Percentiles rank a stretch among this genome's conserved stretches.
Evolutionary conservation across 2,329 filamentous ascomycete genomes (phyloP).

Genomic region (Phyllachora maydis): DNA sequence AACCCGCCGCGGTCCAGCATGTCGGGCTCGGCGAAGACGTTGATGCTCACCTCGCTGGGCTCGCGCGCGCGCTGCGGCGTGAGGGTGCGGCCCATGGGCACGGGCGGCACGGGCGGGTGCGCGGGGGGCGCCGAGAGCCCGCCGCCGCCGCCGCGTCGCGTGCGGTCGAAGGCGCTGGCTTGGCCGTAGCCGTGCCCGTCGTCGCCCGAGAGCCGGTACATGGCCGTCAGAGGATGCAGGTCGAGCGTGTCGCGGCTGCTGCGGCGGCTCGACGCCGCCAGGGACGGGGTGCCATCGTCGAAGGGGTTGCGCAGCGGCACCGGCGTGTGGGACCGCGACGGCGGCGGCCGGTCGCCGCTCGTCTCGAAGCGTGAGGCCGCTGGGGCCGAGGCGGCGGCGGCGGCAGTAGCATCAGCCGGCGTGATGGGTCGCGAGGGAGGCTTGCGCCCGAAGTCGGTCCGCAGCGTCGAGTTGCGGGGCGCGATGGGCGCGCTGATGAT

Average conservation of each 20-base stretch:
- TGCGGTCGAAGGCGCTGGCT: conserved; percentile 1
- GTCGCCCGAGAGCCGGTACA: too few species aligned
- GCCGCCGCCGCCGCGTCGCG: conserved; percentile 1
- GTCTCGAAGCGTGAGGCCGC: conserved; percentile 6
- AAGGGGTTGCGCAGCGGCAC: conserved; percentile 6
- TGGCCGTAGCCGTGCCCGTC: too few species aligned
- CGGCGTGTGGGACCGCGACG: conserved; percentile 3
- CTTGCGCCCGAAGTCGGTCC: conserved; percentile 23
- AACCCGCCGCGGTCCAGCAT: conserved; percentile 12
- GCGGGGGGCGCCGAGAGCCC: too few species aligned
- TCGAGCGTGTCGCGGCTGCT: conserved; percentile 1
- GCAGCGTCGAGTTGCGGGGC: conserved; percentile 15
- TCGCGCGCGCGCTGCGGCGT: conserved; percentile 17
- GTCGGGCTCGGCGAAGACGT: conserved; percentile 27
- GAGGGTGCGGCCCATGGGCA: conserved; percentile 1
- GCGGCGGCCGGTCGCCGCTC: conserved; percentile 9
- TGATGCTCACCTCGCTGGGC: conserved; percentile 26
- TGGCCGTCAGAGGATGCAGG: too few species aligned
- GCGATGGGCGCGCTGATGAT: conserved; percentile 37
- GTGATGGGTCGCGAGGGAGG: conserved; percentile 3
- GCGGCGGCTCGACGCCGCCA: conserved; percentile 2
- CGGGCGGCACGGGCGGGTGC: conserved; percentile 1
- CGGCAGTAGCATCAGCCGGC: conserved; percentile 2
- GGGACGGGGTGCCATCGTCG: conserved; percentile 5
- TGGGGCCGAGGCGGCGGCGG: conserved; percentile 2